Evolutionary conservation across 192 early-diverging fungal species (phyloP).

Genomic region (Haplosporangium gracile): DNA sequence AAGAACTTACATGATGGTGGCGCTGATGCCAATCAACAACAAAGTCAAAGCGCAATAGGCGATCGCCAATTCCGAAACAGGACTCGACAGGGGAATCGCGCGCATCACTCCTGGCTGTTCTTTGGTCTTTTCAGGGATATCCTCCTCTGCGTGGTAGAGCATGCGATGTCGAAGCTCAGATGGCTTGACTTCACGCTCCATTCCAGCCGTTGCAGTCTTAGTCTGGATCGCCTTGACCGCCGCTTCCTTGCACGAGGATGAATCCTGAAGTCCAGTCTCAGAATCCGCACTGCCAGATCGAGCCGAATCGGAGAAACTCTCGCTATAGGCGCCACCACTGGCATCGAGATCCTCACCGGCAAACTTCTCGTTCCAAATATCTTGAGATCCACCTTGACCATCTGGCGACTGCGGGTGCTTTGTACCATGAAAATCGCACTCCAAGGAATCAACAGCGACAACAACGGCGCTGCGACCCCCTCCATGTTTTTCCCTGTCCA

Average conservation of each 20-base stretch:
- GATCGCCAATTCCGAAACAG: slow-evolving; percentile 2
- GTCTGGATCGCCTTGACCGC: background rate
- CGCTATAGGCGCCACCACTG: background rate
- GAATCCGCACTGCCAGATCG: background rate
- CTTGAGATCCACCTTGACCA: background rate
- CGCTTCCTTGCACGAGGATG: background rate
- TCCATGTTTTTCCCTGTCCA: background rate
- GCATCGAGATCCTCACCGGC: background rate
- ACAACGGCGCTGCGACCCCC: background rate
- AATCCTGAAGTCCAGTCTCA: background rate
- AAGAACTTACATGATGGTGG: slow-evolving; percentile 28
- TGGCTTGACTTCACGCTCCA: background rate
- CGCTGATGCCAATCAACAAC: slow-evolving; percentile 15
- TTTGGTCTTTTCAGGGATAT: background rate
- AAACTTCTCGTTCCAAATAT: background rate
- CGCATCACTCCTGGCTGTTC: background rate
- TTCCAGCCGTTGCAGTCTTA: background rate
- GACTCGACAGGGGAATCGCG: slow-evolving; percentile 23
- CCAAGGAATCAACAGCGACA: background rate
- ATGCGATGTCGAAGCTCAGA: background rate
- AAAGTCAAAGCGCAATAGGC: slow-evolving; percentile 13
- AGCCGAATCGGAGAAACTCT: background rate
- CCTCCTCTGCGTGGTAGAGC: background rate
- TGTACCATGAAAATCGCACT: too few relatives aligned
- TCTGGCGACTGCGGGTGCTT: too few relatives aligned